Evolutionary conservation across 176 grass and related monocot species (phyloP), one percentile per base, ranked within the genome.

Genomic region (Bonia amplexicaulis): DNA sequence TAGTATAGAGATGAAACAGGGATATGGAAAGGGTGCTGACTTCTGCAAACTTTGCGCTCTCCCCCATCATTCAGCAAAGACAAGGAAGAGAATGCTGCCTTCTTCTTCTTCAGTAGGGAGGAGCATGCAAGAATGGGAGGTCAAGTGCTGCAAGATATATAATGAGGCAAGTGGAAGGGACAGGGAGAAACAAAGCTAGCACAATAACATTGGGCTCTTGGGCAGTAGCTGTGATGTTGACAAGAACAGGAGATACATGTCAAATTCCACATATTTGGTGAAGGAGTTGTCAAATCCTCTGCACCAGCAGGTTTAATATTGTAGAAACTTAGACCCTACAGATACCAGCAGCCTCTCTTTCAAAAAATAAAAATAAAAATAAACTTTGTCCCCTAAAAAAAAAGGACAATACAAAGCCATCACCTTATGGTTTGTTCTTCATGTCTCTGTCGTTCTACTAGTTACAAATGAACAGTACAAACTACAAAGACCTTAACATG

Each of bases 1-100:
- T 7, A 47, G 62, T 12, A 59, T 8, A 53, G 22, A 19, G 44
- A 73, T 63, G 40, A 52, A 23, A 39, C 9, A 39, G 9, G 2
- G 16, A 12, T 46, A 42, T 64, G 26, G 60, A 44, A 77, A 27
- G 52, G 29, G 59, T 74, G 52, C 79, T 82, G 14, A 89, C 90
- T 76, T 92, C 78, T 82, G 87, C 85, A 85, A 80, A 71, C 53
- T 77, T 90, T 54, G 81, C 62, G 60, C 48, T 83, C 46, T 78
- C 47, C 39, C 22, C 82, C 87, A 92, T 84, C 76, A 78, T 78
- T 47, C 25, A 73, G 55, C 0, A n/a, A 45, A 25, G 7, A 44
- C 20, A 53, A 61, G 17, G 52, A 54, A 63, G 10, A 35, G 45
- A 46, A 41, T 57, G 26, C 19, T 82, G 2, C 12, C 57, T 52